Base-by-base conservation (phyloP, 306 rosid species). In the Boehmeria nivea region DNA sequence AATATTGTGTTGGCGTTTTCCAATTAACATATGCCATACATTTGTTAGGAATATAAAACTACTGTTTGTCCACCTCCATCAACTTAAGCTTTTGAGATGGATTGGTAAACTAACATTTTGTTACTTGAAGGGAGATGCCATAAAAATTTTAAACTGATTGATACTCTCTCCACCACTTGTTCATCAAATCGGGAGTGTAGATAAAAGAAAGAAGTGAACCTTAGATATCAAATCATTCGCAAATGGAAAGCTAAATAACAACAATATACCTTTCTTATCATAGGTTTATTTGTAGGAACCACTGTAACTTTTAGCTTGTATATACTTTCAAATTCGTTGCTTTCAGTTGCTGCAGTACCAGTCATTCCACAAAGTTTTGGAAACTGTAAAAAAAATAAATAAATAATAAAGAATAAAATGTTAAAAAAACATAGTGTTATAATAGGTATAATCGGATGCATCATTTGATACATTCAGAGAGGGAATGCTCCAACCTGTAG, bases 311-410 rank as follows among this genome's bases (percentile, higher is more conserved):
- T 87, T 63, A 91, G 98, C 75, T 84, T 91, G 84, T 91, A 91
- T 68, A 91, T 91, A 75, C 96, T 91, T 73, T 91, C 98, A 78
- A 91, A 91, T 75, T 91, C 98, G 22, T 85, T 78, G 77, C 88
- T 82, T 81, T 91, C 98, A 24, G 98, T 91, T 52, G 95, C 96
- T 51, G 96, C 98, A 53, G 98, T 91, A 43, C 98, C 98, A 64
- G 98, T 91, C 98, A 91, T 91, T 43, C 98, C 98, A 60, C 98
- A 91, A 27, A 91, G 96, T 75, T 91, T 91, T 22, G 96, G 98
- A 71, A 91, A 91, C 98, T 91, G 82, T 52, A 68, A 69, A 43
- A 55, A 59, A 43, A 55, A 59, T 57, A 9, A 57, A 14, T n/a
- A 16, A n/a, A 20, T 16, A 50, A 24, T 33, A 22, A n/a, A 69